Conservation (phyloP, 2,329 filamentous ascomycete genomes). For the Botrytis elliptica region DNA sequence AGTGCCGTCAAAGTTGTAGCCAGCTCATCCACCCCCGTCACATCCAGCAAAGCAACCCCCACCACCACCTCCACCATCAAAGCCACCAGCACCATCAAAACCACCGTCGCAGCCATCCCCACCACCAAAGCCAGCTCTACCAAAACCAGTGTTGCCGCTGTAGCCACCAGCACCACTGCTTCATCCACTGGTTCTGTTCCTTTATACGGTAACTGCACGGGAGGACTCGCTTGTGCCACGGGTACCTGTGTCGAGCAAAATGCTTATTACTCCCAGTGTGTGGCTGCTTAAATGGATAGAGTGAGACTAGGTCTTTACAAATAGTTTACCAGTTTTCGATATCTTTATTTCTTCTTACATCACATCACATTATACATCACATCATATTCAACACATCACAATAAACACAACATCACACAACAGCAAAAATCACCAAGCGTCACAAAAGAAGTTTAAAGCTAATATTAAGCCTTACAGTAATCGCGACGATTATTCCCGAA, state of each 20-base stretch:
- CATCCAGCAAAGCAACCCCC: neutral
- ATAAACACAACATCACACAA: no score
- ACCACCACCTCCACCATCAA: neutral
- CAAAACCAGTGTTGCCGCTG: neutral
- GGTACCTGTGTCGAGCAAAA: neutral
- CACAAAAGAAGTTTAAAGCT: no score
- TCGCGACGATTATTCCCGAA: no score
- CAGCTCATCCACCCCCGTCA: neutral
- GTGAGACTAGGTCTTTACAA: neutral
- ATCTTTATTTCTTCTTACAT: neutral
- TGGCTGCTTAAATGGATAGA: neutral
- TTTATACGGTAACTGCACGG: slow-evolving; percentile 3
- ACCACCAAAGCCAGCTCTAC: neutral
- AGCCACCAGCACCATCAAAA: neutral
- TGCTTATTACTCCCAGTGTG: neutral
- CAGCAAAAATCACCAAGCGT: no score
- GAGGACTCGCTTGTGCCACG: neutral
- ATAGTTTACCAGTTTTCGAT: neutral
- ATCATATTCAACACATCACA: no score
- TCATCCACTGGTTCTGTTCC: neutral
- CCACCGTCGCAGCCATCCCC: neutral
- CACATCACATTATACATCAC: no score
- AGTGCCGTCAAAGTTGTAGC: neutral
- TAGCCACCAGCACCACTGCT: neutral
- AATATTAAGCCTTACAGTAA: no score